phyloP scores from a whole-genome alignment of 495 filamentous ascomycete genomes.

The Collariella sp. region DNA sequence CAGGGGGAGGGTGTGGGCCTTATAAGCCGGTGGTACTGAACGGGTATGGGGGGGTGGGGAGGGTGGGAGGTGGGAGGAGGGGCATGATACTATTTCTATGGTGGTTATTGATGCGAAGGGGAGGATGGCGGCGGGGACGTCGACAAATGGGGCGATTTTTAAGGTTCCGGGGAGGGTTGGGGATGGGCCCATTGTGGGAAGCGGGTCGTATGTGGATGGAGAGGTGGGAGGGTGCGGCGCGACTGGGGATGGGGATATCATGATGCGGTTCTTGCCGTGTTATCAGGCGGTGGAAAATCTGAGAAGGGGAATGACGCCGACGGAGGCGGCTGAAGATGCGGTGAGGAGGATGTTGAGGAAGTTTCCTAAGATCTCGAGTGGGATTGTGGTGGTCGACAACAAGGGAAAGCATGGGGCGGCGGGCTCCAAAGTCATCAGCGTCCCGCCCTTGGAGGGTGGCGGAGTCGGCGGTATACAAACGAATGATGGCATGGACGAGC shows the following conservation, averaged over 20 bases:
- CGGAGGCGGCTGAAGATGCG: conserved; percentile 36
- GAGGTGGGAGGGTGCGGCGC: conserved; percentile 43
- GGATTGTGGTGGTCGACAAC: conserved; percentile 37
- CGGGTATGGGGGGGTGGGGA: not conserved
- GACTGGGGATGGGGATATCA: conserved; percentile 43
- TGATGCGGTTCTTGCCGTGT: conserved; percentile 45
- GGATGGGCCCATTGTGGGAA: conserved; percentile 41
- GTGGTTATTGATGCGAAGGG: conserved; percentile 32
- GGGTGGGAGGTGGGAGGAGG: not conserved
- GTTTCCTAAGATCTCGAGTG: conserved; percentile 36
- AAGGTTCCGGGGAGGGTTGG: conserved; percentile 43
- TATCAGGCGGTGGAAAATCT: conserved; percentile 44
- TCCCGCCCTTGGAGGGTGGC: conserved; percentile 21
- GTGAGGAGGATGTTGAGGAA: conserved; percentile 38
- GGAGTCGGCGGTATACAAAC: not conserved
- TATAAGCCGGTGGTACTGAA: conserved; percentile 23
- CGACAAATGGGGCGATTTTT: conserved; percentile 41
- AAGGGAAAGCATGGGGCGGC: conserved; percentile 38
- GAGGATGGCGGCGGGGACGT: conserved; percentile 40
- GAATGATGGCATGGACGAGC: not conserved
- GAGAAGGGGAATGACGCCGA: conserved; percentile 34
- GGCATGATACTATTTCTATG: conserved; percentile 44
- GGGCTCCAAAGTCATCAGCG: conserved; percentile 33
- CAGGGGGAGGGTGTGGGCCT: conserved; percentile 37
- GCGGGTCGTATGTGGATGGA: conserved; percentile 42